These are phyloP conservation scores for Acanthamoeba castellanii DNA, from an alignment of 208 protist genomes.

Conservation along the genomic window DNA sequence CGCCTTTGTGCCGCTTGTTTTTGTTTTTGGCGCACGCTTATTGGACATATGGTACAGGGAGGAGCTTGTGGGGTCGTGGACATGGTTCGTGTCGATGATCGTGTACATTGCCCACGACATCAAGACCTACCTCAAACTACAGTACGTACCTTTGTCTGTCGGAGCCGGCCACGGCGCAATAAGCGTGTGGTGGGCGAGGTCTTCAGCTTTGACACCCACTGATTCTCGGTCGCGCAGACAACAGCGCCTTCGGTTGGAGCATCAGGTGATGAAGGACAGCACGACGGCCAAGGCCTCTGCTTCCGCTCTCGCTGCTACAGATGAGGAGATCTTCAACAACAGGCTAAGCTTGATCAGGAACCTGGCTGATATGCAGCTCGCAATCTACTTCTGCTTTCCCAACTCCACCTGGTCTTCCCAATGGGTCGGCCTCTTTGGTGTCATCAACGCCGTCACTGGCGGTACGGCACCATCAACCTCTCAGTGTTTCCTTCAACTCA, in stretches of 20 bases:
- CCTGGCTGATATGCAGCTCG: conserved; percentile 56
- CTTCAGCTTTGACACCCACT: background rate
- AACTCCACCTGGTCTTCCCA: conserved; percentile 54
- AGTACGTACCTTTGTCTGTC: background rate
- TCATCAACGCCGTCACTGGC: conserved; percentile 53
- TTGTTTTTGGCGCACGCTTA: background rate
- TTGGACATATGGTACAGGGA: background rate
- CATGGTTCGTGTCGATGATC: conserved; percentile 66
- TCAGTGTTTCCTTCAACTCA: background rate
- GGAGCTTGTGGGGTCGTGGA: conserved; percentile 48
- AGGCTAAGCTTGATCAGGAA: conserved; percentile 53
- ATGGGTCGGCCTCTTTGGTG: conserved; percentile 62
- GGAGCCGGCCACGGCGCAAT: too few species aligned
- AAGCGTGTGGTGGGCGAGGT: too few species aligned
- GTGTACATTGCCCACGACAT: conserved; percentile 53
- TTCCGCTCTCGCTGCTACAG: conserved; percentile 1
- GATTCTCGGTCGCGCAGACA: background rate
- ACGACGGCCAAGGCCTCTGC: background rate
- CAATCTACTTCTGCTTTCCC: conserved; percentile 67
- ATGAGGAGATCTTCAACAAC: conserved; percentile 50
- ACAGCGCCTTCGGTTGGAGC: background rate
- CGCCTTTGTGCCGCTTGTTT: background rate
- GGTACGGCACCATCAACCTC: background rate
- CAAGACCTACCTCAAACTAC: conserved; percentile 16
- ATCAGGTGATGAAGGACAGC: background rate